phyloP scores from a whole-genome alignment of 306 rosid genomes.

The Vicia sativa region DNA sequence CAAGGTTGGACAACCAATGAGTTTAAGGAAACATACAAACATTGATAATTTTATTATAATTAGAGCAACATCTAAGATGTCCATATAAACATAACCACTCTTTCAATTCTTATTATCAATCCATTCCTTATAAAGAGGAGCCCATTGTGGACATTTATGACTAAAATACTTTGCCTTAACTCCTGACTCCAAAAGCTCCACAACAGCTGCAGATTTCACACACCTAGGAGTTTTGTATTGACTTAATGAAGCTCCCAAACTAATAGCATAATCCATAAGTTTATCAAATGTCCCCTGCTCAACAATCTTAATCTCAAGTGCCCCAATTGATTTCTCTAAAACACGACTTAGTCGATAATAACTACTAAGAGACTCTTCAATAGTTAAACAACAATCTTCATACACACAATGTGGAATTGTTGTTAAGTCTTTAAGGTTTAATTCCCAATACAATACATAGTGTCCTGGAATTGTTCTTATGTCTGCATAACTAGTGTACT shows the following conservation, averaged over 20 bases:
- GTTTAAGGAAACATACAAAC: too few species aligned
- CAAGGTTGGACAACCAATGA: too few species aligned
- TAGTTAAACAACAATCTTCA: constrained; percentile 80
- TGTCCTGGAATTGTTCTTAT: constrained; percentile 79
- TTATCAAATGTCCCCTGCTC: constrained; percentile 82
- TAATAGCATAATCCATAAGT: constrained; percentile 91
- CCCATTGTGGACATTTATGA: constrained; percentile 89
- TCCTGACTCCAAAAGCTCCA: too few species aligned
- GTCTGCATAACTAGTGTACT: constrained; percentile 79
- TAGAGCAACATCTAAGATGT: too few species aligned
- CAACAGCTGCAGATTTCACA: too few species aligned
- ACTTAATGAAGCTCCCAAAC: constrained; percentile 55
- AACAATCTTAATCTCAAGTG: constrained; percentile 78
- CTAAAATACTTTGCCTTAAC: constrained; percentile 43
- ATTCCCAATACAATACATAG: constrained; percentile 85
- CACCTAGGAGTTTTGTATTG: too few species aligned
- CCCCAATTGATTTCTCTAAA: constrained; percentile 86
- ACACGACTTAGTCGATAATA: constrained; percentile 88
- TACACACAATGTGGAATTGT: constrained; percentile 68
- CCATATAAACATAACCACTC: too few species aligned
- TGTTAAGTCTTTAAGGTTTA: constrained; percentile 53
- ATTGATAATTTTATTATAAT: too few species aligned
- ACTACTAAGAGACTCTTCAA: constrained; percentile 81
- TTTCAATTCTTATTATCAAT: constrained; percentile 42
- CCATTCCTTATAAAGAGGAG: constrained; percentile 82